Percentiles rank a stretch among this genome's conserved stretches.
Conservation (phyloP, 2,329 filamentous ascomycete species). For the Penicillium sumatraense region DNA sequence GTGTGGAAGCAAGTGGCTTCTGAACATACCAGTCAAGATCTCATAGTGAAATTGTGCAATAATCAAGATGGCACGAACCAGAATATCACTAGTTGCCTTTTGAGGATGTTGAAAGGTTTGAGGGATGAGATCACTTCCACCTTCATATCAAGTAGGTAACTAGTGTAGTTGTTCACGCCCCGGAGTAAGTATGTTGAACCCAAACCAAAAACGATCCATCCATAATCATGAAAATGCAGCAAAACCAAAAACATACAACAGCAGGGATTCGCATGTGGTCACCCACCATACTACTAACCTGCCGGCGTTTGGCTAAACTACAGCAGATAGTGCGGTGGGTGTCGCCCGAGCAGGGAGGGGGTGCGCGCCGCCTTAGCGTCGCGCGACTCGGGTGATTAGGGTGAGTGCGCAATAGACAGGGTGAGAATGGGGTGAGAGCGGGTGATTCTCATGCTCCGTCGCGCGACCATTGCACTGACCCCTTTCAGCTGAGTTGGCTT, state of each 20-base stretch:
- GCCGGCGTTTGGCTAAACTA: not conserved
- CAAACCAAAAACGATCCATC: too few species aligned
- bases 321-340: not conserved
- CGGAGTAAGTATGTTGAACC: too few species aligned
- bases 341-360: not conserved
- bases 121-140: too few species aligned
- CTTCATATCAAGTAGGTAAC: too few species aligned
- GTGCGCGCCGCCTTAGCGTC: slow-evolving; percentile 3
- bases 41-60: not conserved
- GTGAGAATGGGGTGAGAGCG: slow-evolving; percentile 7
- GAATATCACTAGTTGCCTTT: too few species aligned
- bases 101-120: too few species aligned
- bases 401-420: slow-evolving; percentile 9
- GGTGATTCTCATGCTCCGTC: too few species aligned
- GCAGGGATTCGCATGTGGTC: not conserved
- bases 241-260: not conserved
- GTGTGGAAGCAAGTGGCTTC: slow-evolving; percentile 9
- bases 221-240: too few species aligned
- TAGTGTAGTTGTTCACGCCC: too few species aligned
- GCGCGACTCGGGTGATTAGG: slow-evolving; percentile 5
- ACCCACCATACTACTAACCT: too few species aligned
- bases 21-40: not conserved
- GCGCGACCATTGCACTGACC: too few species aligned
- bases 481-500: not conserved
- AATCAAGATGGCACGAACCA: not conserved